These are phyloP conservation scores for Aspergillus pseudonomiae DNA, from an alignment of 2,329 filamentous ascomycete species.

Conservation along the genomic window DNA sequence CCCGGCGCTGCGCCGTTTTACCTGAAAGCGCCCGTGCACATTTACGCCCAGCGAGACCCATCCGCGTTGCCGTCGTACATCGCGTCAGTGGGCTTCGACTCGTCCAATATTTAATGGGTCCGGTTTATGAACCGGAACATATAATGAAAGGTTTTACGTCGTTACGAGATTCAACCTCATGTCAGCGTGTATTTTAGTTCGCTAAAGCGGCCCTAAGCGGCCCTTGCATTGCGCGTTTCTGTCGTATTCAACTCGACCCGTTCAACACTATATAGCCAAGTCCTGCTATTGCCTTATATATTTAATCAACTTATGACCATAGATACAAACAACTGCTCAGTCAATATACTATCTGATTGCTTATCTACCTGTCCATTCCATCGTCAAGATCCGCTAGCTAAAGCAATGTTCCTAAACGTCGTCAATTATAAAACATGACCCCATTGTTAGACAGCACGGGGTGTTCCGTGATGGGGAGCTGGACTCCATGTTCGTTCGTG, in stretches of 20 bases:
- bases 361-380: background rate
- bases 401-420: too few species aligned
- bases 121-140: background rate
- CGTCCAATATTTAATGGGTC: background rate
- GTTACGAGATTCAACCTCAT: background rate
- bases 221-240: background rate
- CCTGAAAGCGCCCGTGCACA: constrained; percentile 9
- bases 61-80: constrained; percentile 14
- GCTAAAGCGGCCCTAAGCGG: background rate
- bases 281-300: too few species aligned
- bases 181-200: background rate
- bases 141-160: background rate
- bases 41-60: constrained; percentile 14
- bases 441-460: too few species aligned
- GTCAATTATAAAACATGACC: background rate
- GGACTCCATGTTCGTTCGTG: too few species aligned
- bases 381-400: background rate
- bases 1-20: constrained; percentile 12
- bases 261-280: background rate
- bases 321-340: background rate
- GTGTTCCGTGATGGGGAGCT: too few species aligned
- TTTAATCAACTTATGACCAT: background rate
- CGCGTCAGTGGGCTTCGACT: constrained; percentile 8
- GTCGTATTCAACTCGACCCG: background rate
- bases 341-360: background rate